Percentiles rank a stretch among this genome's conserved stretches.
phyloP scores from a whole-genome alignment of 345 rosid species.

The Camelina neglecta region DNA sequence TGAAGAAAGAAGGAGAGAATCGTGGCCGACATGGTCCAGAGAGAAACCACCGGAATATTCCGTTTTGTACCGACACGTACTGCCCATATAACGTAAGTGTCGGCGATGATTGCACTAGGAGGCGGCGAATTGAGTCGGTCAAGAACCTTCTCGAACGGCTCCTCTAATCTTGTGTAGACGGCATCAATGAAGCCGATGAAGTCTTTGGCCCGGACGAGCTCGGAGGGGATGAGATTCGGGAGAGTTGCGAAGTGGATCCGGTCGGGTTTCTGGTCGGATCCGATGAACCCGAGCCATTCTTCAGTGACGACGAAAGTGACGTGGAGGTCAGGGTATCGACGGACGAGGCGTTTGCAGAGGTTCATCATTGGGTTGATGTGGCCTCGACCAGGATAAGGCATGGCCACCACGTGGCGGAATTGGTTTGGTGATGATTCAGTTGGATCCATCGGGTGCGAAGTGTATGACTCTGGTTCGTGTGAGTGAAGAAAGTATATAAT shows the following conservation, averaged over 20 bases:
- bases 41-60: constrained; percentile 61
- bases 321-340: constrained; percentile 45
- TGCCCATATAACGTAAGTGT: constrained; percentile 48
- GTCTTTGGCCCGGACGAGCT: constrained; percentile 39
- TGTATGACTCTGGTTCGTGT: not conserved
- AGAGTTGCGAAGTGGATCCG: constrained; percentile 44
- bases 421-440: not conserved
- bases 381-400: constrained; percentile 74
- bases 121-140: constrained; percentile 42
- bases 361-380: constrained; percentile 77
- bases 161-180: constrained; percentile 27
- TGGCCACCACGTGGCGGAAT: constrained; percentile 51
- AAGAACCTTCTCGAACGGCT: constrained; percentile 58
- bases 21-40: constrained; percentile 53
- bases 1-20: constrained; percentile 45
- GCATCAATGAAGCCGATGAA: constrained; percentile 32
- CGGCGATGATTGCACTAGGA: constrained; percentile 46
- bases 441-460: constrained; percentile 2
- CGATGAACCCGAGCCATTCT: constrained; percentile 67
- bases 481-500: not conserved
- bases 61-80: constrained; percentile 42
- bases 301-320: constrained; percentile 68
- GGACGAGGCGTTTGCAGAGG: constrained; percentile 53
- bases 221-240: constrained; percentile 41
- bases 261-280: constrained; percentile 47